These are phyloP conservation scores for Nemania sp. DNA, from an alignment of 2,329 filamentous ascomycete species.

Conservation along the genomic window DNA sequence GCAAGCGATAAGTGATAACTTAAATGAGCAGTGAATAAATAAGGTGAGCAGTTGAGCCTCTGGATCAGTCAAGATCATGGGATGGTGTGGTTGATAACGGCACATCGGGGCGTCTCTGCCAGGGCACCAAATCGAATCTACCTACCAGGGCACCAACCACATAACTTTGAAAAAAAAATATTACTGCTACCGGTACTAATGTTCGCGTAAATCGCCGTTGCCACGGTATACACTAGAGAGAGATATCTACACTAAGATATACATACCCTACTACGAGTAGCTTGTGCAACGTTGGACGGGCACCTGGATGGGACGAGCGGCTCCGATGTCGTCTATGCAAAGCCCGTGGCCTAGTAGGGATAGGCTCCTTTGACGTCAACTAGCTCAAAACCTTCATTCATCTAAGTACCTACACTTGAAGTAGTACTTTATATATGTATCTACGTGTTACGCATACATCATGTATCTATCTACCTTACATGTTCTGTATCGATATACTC, in stretches of 20 bases:
- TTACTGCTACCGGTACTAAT: not conserved
- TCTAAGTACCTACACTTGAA: not conserved
- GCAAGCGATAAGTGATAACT: constrained; percentile 22
- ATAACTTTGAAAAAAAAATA: too few species aligned
- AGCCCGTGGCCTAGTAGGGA: constrained; percentile 11
- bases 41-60: not conserved
- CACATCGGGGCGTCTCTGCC: constrained; percentile 19
- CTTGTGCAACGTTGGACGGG: constrained; percentile 21
- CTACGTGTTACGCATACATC: too few species aligned
- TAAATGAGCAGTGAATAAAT: constrained; percentile 14
- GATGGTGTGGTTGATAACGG: constrained; percentile 23
- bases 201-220: constrained; percentile 1
- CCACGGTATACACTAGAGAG: not conserved
- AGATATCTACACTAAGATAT: too few species aligned
- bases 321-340: constrained; percentile 30
- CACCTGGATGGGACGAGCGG: constrained; percentile 25
- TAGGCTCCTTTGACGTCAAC: not conserved
- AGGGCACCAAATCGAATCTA: not conserved
- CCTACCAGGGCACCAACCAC: not conserved
- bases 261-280: not conserved
- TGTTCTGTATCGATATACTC: too few species aligned
- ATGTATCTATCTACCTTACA: too few species aligned
- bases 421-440: not conserved
- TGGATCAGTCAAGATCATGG: not conserved
- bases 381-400: not conserved